These are phyloP conservation scores for Xylaria multiplex DNA, from an alignment of 2,329 filamentous ascomycete genomes.

Conservation along the genomic window DNA sequence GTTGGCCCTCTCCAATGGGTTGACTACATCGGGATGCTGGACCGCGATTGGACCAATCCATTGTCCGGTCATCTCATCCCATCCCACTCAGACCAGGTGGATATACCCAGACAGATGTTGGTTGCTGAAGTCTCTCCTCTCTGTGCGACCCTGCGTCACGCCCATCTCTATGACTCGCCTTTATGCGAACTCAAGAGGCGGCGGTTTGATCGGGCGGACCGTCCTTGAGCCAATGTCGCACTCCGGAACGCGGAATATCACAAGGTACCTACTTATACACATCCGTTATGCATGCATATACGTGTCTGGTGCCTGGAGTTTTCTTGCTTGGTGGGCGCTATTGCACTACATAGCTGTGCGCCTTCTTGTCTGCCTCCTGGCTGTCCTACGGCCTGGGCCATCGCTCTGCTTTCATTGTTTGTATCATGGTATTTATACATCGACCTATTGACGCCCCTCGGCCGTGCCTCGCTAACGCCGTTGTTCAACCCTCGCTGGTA, in stretches of 20 bases:
- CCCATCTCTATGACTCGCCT: constrained; percentile 23
- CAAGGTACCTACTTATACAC: neutral
- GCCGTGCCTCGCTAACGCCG: neutral
- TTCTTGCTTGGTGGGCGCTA: neutral
- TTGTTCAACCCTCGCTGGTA: neutral
- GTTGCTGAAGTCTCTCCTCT: neutral
- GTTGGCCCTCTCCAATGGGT: constrained; percentile 12
- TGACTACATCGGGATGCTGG: neutral
- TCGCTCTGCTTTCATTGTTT: neutral
- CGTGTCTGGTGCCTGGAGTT: constrained; percentile 29
- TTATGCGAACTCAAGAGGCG: constrained; percentile 14
- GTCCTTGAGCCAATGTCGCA: constrained; percentile 20
- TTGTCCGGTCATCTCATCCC: constrained; percentile 9
- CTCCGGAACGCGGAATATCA: neutral
- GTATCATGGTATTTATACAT: constrained; percentile 6
- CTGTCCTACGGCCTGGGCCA: neutral
- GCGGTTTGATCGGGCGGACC: constrained; percentile 26
- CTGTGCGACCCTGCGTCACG: constrained; percentile 7
- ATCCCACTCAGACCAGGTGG: neutral
- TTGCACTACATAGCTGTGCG: constrained; percentile 19
- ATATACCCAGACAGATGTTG: neutral
- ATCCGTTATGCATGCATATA: constrained; percentile 13
- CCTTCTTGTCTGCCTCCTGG: constrained; percentile 29
- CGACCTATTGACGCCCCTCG: neutral
- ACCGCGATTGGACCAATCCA: constrained; percentile 18